Evolutionary conservation across 2,329 filamentous ascomycete genomes (phyloP), one percentile per base, ranked within the genome.

Genomic region (Alternaria sp.): DNA sequence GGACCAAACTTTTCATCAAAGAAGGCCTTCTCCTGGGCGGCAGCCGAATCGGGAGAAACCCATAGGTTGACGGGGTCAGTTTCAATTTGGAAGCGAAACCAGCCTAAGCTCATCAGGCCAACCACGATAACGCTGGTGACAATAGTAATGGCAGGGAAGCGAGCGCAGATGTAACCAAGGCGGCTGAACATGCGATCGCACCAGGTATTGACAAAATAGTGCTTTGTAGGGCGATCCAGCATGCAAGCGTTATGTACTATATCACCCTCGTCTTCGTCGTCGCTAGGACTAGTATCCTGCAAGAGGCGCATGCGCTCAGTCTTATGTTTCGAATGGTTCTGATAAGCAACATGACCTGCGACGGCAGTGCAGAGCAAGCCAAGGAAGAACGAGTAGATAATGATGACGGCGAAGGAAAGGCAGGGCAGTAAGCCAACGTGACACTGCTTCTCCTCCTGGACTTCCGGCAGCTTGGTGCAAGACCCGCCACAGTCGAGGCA

Each of bases 1-100:
- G 94, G 93, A 0, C 95, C 96, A 74, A 99, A 99, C 68, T 92
- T 93, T 34, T 86, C 77, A 74, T 99, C 96, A 65, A 98, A 99
- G 74, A 96, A 99, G 1, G 85, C 85, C 80, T 99, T 99, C 75
- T 99, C 94, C 73, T 92, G 86, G 0, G 95, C 95, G 21, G 96
- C 94, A 48, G 88, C 86, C 4, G 95, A 98, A 8, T 90, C 90
- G 7, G 95, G 95, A 69, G 94, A 93, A n/a, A 99, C 95, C 95
- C 95, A 99, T 8, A 99, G 82, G 46, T 91, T 88, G 10, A 96
- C 95, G 5, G 95, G 95, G 62, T 98, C 90, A 23, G 84, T 91
- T 77, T 98, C 95, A 34, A 99, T 84, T n/a, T 91, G 85, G 71
- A 99, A 99, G 42, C 87, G 86, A 58, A 95, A 80, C 92, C 92